Evolutionary conservation across 2,329 filamentous ascomycete genomes (phyloP), one percentile per base, ranked within the genome.

Genomic region (Venturia effusa): DNA sequence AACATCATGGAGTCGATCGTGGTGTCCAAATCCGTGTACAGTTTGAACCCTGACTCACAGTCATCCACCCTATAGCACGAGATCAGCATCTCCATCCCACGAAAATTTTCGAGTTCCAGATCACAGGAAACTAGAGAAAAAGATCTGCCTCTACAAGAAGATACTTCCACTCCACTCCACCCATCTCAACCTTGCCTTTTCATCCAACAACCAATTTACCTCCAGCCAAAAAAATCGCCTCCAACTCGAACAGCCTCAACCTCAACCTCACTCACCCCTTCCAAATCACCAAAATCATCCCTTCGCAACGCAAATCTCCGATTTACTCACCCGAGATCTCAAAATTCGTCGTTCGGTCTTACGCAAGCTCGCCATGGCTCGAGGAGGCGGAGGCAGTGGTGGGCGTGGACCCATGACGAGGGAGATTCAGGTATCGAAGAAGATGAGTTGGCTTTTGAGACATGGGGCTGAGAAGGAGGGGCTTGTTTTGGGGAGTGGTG

Each of bases 401-500:
- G 45, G 61, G 19, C 40, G 48, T n/a, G 61, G 45, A 13, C 61
- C 27, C 8, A 39, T 40, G 45, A 27, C 77, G 1, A 70, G 79
- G 39, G 73, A 78, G 32, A 75, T 78, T 22, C 73, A 74, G 55
- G 75, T 83, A 3, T 81, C 79, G 8, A 79, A 79, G 68, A 77
- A 78, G 48, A 68, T 82, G n/a, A 79, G 76, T 66, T 81, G 78
- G 73, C 73, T 88, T 1, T 76, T 88, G 37, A 80, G 86, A 32
- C 86, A 88, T 72, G 83, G 82, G 1, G 86, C 85, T 0, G 78
- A 80, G 65, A 78, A 80, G 64, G 85, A 88, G 73, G 81, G 82
- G 1, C 73, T 88, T 63, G 78, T 78, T 67, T 77, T 88, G 67
- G 80, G 82, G 64, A 75, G 76, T 24, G 81, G 83, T 41, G 86